Conservation (phyloP, 2,329 filamentous ascomycete genomes). For the Fusarium duplospermum region DNA sequence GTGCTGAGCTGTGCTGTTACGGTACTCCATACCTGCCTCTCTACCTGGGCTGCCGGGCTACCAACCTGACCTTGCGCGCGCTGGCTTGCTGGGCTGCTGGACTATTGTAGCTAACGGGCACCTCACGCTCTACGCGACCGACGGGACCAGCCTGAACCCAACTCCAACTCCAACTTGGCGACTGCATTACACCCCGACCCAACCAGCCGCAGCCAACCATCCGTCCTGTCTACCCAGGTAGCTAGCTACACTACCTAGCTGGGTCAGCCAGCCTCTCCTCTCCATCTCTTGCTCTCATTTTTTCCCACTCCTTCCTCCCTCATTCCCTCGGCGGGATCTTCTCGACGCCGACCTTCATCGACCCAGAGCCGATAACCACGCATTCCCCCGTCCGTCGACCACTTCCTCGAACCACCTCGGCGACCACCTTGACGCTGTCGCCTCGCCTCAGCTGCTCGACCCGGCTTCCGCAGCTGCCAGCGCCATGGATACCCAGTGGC, state of each 20-base stretch:
- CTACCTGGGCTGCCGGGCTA: background rate
- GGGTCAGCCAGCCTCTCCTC: slow-evolving; percentile 12
- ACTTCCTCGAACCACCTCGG: slow-evolving; percentile 15
- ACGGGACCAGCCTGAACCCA: slow-evolving; percentile 19
- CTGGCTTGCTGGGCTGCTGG: slow-evolving; percentile 12
- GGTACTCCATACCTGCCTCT: background rate
- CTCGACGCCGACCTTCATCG: slow-evolving; percentile 38
- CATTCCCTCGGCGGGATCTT: slow-evolving; percentile 22
- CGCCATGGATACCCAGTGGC: slow-evolving; percentile 70
- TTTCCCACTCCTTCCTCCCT: slow-evolving; percentile 23
- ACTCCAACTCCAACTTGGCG: slow-evolving; percentile 41
- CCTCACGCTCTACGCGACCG: slow-evolving; percentile 10
- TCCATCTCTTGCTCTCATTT: slow-evolving; percentile 35
- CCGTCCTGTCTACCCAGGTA: slow-evolving; percentile 14
- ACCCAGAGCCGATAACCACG: slow-evolving; percentile 35
- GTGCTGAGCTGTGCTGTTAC: slow-evolving; percentile 1
- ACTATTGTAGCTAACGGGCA: slow-evolving; percentile 11
- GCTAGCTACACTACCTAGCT: slow-evolving; percentile 28
- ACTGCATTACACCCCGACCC: slow-evolving; percentile 39
- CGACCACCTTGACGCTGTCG: slow-evolving; percentile 34
- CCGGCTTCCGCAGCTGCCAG: slow-evolving; percentile 34
- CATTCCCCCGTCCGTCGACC: slow-evolving; percentile 24
- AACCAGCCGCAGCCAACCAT: slow-evolving; percentile 34
- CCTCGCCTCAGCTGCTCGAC: slow-evolving; percentile 37
- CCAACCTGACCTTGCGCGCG: slow-evolving; percentile 1